Conservation (phyloP, 345 rosid genomes). For the Gossypium longicalyx region DNA sequence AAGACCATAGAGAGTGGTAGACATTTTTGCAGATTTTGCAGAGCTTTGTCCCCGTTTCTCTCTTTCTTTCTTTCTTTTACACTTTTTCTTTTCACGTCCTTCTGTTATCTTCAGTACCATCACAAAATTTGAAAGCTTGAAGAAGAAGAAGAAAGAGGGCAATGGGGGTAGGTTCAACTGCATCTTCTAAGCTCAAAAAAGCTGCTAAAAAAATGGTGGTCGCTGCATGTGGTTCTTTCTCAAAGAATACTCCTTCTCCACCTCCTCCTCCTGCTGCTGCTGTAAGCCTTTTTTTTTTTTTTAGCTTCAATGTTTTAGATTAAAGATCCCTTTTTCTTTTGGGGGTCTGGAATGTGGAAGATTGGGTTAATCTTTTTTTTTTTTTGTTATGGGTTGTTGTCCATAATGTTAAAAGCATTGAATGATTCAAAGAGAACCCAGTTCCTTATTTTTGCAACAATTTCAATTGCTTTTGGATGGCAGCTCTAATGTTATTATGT, state of each 20-base stretch:
- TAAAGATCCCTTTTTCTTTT: neutral
- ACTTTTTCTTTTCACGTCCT: neutral
- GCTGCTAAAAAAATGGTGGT: constrained; percentile 59
- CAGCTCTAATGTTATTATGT: constrained; percentile 12
- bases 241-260: constrained; percentile 34
- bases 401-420: neutral
- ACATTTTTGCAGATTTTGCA: constrained; percentile 25
- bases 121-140: neutral
- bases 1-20: constrained; percentile 10
- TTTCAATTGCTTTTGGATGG: constrained; percentile 3
- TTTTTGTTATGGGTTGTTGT: neutral
- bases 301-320: neutral
- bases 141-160: constrained; percentile 10
- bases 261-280: constrained; percentile 18
- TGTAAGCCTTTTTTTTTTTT: constrained; percentile 26
- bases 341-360: neutral
- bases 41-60: constrained; percentile 21
- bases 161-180: constrained; percentile 39
- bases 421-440: neutral
- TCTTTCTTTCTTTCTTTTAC: neutral
- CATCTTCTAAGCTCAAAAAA: constrained; percentile 50
- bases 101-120: neutral
- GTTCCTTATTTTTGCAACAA: neutral
- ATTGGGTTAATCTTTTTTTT: neutral
- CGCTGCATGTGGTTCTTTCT: constrained; percentile 74